Conservation (phyloP, 345 rosid species). For the Toxicodendron radicans region DNA sequence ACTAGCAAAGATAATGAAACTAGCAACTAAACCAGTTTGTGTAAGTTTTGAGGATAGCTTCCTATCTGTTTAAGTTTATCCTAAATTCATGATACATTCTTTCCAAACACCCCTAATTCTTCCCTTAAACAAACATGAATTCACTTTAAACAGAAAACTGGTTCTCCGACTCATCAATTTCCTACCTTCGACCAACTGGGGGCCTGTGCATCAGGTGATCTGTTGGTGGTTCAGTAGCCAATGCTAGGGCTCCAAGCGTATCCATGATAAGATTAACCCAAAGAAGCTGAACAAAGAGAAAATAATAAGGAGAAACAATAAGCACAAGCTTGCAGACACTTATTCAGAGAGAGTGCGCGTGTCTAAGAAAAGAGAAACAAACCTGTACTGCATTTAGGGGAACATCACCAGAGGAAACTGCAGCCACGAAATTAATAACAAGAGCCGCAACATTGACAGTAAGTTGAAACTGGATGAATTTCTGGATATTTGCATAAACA, state of each 20-base stretch:
- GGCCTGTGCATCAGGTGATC: conserved; percentile 84
- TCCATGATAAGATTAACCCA: conserved; percentile 99
- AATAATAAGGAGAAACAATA: background rate
- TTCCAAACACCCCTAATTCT: background rate
- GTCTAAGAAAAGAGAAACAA: background rate
- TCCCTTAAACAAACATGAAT: background rate
- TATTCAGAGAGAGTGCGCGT: background rate
- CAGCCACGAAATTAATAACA: conserved; percentile 89
- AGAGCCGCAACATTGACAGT: conserved; percentile 98
- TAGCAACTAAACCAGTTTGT: background rate
- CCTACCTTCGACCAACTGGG: conserved; percentile 97
- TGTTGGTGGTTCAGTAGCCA: conserved; percentile 98
- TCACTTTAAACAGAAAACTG: background rate
- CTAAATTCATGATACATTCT: background rate
- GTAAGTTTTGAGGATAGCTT: background rate
- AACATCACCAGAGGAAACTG: conserved; percentile 90
- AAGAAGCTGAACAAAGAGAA: conserved; percentile 57
- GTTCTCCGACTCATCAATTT: background rate
- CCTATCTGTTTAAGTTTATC: background rate
- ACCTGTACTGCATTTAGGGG: conserved; percentile 99
- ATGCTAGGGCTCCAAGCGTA: conserved; percentile 96
- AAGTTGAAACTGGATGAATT: conserved; percentile 97
- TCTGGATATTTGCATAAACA: conserved; percentile 97
- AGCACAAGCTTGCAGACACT: background rate
- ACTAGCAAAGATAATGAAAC: background rate